Evolutionary conservation across 257 asterid species (phyloP), one percentile per base, ranked within the genome.

Genomic region (Gentiana straminea): DNA sequence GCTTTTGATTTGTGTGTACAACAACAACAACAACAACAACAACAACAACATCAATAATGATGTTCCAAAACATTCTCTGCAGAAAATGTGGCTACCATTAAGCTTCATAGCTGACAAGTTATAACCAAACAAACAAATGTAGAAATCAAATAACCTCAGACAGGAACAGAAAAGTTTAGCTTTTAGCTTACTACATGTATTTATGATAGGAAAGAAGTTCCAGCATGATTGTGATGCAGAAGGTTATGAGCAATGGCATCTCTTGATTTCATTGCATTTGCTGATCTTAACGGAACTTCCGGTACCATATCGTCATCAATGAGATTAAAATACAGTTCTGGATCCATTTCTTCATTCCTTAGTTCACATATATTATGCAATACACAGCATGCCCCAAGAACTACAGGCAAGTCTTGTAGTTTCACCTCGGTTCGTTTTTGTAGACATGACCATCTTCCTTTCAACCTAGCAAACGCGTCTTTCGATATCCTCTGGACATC

Each of bases 331-430:
- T 70, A 51, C 2, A 73, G 80, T 52, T 50, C 69, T 0, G 80
- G 74, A 41, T 83, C 95, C 55, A 82, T 60, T 3, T 51, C 69
- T 66, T 91, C 98, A 35, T 74, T 73, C 78, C 79, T 82, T 82
- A 91, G 2, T 70, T 86, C 94, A 33, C 98, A 91, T 12, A 91
- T 91, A 15, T 91, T 91, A 57, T 91, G 96, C 81, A 91, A 65
- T 10, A 91, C 96, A 43, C 96, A 91, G 70, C 98, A 91, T 1
- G 98, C 98, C 39, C 96, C 96, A 2, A 91, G 83, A 44, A 91
- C 92, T 4, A 86, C 92, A 0, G 98, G 98, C 68, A 91, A 62
- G 55, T 91, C 98, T 62, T 84, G 94, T 11, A 91, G 94, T 67
- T 86, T 86, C 59, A 84, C 92, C 63, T 86, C 98, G 0, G 94